Conservation (phyloP, 495 filamentous ascomycete species). For the Parmelia sp. region DNA sequence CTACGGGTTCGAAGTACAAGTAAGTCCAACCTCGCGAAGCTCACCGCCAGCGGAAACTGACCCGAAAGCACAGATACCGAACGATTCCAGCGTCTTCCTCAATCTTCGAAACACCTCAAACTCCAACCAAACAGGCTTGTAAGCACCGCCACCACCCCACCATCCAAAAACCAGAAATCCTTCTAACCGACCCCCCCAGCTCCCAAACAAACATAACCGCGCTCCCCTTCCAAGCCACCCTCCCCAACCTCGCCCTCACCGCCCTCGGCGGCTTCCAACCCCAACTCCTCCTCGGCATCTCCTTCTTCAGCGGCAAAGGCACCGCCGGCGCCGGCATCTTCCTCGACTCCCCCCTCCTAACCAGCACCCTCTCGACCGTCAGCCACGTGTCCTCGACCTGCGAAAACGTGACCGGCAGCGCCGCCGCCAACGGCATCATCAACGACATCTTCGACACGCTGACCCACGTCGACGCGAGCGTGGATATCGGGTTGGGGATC, state of each 20-base stretch:
- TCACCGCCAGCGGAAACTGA: background rate
- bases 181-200: slow-evolving; percentile 5
- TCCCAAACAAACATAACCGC: slow-evolving; percentile 25
- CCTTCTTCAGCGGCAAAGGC: slow-evolving; percentile 19
- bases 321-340: slow-evolving; percentile 27
- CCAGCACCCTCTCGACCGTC: slow-evolving; percentile 19
- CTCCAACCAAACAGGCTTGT: slow-evolving; percentile 31
- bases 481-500: slow-evolving; percentile 25
- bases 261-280: slow-evolving; percentile 25
- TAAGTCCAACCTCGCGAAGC: slow-evolving; percentile 8
- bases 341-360: slow-evolving; percentile 27
- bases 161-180: background rate
- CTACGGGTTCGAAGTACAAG: slow-evolving; percentile 31
- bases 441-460: slow-evolving; percentile 20
- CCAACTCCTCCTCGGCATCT: slow-evolving; percentile 29
- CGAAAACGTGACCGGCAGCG: slow-evolving; percentile 18
- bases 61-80: slow-evolving; percentile 22
- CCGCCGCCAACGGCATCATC: slow-evolving; percentile 19
- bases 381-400: slow-evolving; percentile 11
- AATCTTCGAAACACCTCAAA: slow-evolving; percentile 22
- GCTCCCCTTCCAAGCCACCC: slow-evolving; percentile 27
- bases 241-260: slow-evolving; percentile 24
- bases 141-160: slow-evolving; percentile 5
- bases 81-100: slow-evolving; percentile 28
- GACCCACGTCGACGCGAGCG: slow-evolving; percentile 22